These are phyloP conservation scores for Lojkania enalia DNA, from an alignment of 2,329 filamentous ascomycete species.

Conservation along the genomic window DNA sequence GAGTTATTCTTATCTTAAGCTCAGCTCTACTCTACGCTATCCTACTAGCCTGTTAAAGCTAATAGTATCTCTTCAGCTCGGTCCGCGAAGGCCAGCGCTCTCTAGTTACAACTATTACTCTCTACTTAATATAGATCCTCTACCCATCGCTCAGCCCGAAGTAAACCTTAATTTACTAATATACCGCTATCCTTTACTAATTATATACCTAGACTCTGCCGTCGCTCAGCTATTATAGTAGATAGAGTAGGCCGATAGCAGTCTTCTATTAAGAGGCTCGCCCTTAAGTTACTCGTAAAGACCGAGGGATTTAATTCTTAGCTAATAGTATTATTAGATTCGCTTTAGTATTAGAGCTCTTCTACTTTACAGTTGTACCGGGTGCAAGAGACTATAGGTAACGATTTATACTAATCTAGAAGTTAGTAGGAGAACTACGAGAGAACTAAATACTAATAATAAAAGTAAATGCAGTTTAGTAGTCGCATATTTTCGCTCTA, in stretches of 20 bases:
- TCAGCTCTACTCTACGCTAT: constrained; percentile 12
- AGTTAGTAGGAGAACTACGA: constrained; percentile 15
- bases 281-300: constrained; percentile 1
- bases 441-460: constrained; percentile 12
- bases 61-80: constrained; percentile 8
- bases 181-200: constrained; percentile 13
- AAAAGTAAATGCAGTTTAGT: constrained; percentile 11
- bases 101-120: constrained; percentile 11
- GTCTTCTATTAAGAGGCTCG: constrained; percentile 15
- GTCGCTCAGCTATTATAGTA: constrained; percentile 14
- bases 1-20: constrained; percentile 16
- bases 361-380: constrained; percentile 11
- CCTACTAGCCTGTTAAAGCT: constrained; percentile 13
- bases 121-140: constrained; percentile 14
- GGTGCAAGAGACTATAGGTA: constrained; percentile 12
- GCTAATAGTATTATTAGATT: constrained; percentile 1
- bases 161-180: constrained; percentile 14
- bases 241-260: constrained; percentile 16
- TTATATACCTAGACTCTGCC: constrained; percentile 15
- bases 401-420: constrained; percentile 12
- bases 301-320: neutral
- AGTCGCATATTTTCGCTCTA: constrained; percentile 10
- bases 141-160: constrained; percentile 14
- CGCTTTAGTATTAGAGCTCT: constrained; percentile 4
- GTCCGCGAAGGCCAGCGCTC: constrained; percentile 1